These are phyloP conservation scores for Fistulina hepatica DNA, from an alignment of 1,284 basidiomycete genomes.

Conservation along the genomic window DNA sequence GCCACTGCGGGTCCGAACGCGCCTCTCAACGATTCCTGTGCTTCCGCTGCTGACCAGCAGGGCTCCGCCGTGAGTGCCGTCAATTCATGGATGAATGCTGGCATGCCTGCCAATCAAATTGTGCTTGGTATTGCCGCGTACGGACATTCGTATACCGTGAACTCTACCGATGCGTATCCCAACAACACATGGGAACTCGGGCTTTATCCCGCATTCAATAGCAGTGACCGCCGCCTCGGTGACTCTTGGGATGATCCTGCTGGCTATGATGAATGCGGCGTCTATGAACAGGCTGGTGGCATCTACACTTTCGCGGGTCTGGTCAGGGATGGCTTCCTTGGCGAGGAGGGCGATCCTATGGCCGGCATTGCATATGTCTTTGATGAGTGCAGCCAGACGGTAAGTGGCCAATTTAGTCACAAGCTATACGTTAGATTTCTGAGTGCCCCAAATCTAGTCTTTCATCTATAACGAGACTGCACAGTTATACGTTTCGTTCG, in stretches of 20 bases:
- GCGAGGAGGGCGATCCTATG: conserved; percentile 30
- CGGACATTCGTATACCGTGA: conserved; percentile 38
- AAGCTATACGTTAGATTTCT: background rate
- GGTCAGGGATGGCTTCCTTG: conserved; percentile 32
- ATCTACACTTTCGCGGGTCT: conserved; percentile 38
- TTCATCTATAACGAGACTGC: conserved; percentile 36
- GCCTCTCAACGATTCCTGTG: conserved; percentile 61
- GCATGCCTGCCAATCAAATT: conserved; percentile 56
- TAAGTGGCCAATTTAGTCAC: conserved; percentile 18
- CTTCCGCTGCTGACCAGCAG: conserved; percentile 37
- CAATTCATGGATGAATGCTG: conserved; percentile 51
- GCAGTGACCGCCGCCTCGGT: conserved; percentile 27
- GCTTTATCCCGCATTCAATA: conserved; percentile 33
- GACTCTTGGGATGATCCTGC: conserved; percentile 35
- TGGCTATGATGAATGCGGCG: conserved; percentile 33
- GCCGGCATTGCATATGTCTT: conserved; percentile 32
- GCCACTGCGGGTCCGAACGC: conserved; percentile 42
- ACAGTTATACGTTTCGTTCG: conserved; percentile 37
- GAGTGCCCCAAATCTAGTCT: conserved; percentile 24
- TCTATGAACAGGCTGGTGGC: conserved; percentile 25
- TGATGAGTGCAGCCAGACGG: conserved; percentile 42
- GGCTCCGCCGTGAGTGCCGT: conserved; percentile 60
- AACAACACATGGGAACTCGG: conserved; percentile 19
- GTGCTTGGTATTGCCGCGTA: conserved; percentile 63
- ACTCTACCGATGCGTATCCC: conserved; percentile 21